These are phyloP conservation scores for Phyllosticta citriasiana DNA, from an alignment of 2,329 filamentous ascomycete species.

Conservation along the genomic window DNA sequence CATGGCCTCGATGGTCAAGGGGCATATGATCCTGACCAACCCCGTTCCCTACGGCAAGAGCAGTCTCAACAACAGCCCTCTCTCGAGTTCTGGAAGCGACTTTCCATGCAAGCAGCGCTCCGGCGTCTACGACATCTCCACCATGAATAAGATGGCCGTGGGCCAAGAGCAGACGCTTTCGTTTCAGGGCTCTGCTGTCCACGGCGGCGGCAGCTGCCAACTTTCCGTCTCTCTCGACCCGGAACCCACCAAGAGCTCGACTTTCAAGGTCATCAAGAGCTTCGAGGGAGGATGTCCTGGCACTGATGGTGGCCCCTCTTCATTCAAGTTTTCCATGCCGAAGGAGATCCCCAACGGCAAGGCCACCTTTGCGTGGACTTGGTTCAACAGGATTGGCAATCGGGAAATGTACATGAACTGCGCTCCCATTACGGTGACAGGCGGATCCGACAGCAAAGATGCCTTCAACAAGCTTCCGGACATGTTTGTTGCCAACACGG, in stretches of 20 bases:
- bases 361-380: slow-evolving; percentile 76
- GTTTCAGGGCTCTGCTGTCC: slow-evolving; percentile 65
- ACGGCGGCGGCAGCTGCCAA: slow-evolving; percentile 89
- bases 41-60: slow-evolving; percentile 52
- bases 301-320: slow-evolving; percentile 51
- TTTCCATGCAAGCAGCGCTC: slow-evolving; percentile 70
- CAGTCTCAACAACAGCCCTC: slow-evolving; percentile 53
- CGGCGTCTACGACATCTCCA: slow-evolving; percentile 35
- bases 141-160: slow-evolving; percentile 52
- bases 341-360: slow-evolving; percentile 61
- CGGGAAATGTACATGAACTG: slow-evolving; percentile 78
- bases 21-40: slow-evolving; percentile 64
- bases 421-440: slow-evolving; percentile 57
- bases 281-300: slow-evolving; percentile 74
- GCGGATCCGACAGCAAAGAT: slow-evolving; percentile 29
- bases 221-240: slow-evolving; percentile 69
- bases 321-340: slow-evolving; percentile 65
- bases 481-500: slow-evolving; percentile 60
- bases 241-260: slow-evolving; percentile 53
- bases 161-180: slow-evolving; percentile 52
- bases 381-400: slow-evolving; percentile 83
- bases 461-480: slow-evolving; percentile 54
- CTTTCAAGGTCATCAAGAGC: slow-evolving; percentile 83
- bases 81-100: slow-evolving; percentile 49
- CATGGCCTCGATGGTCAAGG: slow-evolving; percentile 47